A percentile compares a stretch with the other conserved stretches of the same genome.
Conservation (phyloP, 768 basidiomycete genomes). For the Lyophyllum atratum region DNA sequence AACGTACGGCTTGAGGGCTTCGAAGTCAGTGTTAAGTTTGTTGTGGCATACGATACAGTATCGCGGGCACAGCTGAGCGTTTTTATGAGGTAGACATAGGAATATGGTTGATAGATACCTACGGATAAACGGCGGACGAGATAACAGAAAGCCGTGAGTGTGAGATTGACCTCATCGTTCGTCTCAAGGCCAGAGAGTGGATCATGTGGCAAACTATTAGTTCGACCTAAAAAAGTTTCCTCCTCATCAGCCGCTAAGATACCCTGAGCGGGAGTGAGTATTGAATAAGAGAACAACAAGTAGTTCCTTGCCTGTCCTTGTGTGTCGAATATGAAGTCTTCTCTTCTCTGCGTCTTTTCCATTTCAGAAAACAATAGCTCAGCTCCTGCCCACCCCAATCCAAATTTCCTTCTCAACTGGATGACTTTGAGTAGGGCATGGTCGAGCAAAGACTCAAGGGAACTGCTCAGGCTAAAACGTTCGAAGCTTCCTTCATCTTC, state of each 20-base stretch:
- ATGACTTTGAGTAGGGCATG: constrained; percentile 56
- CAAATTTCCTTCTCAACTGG: constrained; percentile 49
- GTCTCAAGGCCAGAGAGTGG: constrained; percentile 40
- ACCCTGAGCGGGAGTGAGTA: constrained; percentile 24
- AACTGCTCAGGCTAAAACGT: constrained; percentile 62
- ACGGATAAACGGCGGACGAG: constrained; percentile 65
- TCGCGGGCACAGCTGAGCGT: constrained; percentile 58
- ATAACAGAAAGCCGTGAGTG: constrained; percentile 65
- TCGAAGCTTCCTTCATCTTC: constrained; percentile 49
- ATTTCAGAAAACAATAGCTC: constrained; percentile 51
- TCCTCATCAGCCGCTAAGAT: constrained; percentile 44
- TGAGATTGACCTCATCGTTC: constrained; percentile 52
- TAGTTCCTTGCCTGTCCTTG: constrained; percentile 31
- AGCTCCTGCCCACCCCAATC: constrained; percentile 70
- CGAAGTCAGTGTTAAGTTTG: constrained; percentile 49
- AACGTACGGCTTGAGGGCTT: constrained; percentile 74
- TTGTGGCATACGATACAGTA: constrained; percentile 80
- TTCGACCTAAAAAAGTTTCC: constrained; percentile 39
- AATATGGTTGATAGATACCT: constrained; percentile 16
- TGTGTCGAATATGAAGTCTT: constrained; percentile 37
- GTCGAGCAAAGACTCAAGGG: constrained; percentile 63
- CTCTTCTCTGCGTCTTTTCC: constrained; percentile 43
- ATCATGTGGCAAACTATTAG: constrained; percentile 55
- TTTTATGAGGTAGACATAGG: neutral
- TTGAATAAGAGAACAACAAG: neutral